phyloP scores from a whole-genome alignment of 768 basidiomycete species.

The Mycena vulgaris region DNA sequence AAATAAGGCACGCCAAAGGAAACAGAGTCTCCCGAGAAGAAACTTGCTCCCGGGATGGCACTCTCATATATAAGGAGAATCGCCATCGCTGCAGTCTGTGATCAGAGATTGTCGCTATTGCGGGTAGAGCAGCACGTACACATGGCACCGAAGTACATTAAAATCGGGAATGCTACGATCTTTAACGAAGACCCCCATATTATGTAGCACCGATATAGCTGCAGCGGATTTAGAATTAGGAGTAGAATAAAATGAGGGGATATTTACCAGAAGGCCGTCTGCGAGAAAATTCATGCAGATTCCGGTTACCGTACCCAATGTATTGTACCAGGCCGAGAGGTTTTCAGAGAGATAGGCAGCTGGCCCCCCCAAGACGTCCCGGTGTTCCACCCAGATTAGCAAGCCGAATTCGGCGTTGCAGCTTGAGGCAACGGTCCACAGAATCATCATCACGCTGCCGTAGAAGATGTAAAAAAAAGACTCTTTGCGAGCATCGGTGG shows the following conservation, averaged over 20 bases:
- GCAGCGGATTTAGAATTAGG: background rate
- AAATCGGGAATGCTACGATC: slow-evolving; percentile 38
- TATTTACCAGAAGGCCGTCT: slow-evolving; percentile 53
- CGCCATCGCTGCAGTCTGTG: slow-evolving; percentile 41
- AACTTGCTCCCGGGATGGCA: slow-evolving; percentile 47
- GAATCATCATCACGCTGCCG: slow-evolving; percentile 44
- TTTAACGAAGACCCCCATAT: slow-evolving; percentile 45
- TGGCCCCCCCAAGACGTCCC: slow-evolving; percentile 47
- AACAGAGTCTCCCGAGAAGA: slow-evolving; percentile 46
- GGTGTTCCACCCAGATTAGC: slow-evolving; percentile 51
- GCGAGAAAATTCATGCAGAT: slow-evolving; percentile 51
- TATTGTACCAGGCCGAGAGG: slow-evolving; percentile 50
- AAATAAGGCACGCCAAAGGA: slow-evolving; percentile 51
- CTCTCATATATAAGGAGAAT: slow-evolving; percentile 49
- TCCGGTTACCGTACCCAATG: slow-evolving; percentile 45
- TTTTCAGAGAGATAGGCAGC: slow-evolving; percentile 45
- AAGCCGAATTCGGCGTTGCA: slow-evolving; percentile 39
- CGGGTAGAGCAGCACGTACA: slow-evolving; percentile 24
- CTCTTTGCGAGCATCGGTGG: slow-evolving; percentile 34
- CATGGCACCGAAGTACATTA: slow-evolving; percentile 44
- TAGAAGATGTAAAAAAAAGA: slow-evolving; percentile 41
- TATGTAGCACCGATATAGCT: slow-evolving; percentile 58
- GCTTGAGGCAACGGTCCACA: slow-evolving; percentile 51
- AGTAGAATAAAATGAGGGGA: background rate
- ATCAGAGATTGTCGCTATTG: background rate